Conservation (phyloP, 2,329 filamentous ascomycete species). For the Cercospora sesami region DNA sequence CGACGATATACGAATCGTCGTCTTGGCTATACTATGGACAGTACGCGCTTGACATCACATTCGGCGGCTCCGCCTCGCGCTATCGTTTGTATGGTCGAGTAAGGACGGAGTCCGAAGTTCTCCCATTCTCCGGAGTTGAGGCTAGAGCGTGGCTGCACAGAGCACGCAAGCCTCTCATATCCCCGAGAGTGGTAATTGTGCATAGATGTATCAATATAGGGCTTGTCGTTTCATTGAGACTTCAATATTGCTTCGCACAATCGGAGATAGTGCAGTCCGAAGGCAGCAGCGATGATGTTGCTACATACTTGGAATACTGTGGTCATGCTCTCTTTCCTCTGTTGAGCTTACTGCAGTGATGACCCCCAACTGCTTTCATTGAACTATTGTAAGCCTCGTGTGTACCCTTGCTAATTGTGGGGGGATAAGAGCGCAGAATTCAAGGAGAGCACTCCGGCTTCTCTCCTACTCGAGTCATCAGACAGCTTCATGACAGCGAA, state of each 20-base stretch:
- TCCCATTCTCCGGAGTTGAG: background rate
- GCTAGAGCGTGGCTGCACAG: background rate
- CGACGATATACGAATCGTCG: background rate
- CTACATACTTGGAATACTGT: background rate
- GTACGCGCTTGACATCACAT: background rate
- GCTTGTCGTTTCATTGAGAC: no score
- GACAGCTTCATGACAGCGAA: no score
- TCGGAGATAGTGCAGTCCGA: background rate
- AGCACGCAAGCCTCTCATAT: no score
- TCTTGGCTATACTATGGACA: background rate
- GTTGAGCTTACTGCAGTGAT: no score
- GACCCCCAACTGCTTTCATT: no score
- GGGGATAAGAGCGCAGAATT: no score
- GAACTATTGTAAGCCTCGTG: no score
- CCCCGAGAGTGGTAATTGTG: no score
- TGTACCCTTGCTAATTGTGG: no score
- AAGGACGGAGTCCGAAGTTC: background rate
- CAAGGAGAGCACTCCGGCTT: no score
- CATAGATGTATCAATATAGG: no score
- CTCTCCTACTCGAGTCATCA: no score
- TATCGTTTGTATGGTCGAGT: background rate
- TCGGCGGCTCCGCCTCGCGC: background rate
- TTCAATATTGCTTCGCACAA: background rate
- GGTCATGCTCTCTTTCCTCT: background rate
- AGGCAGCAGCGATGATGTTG: background rate